A percentile compares a stretch with the other conserved stretches of the same genome.
These are phyloP conservation scores for Pythium pyrilobum DNA, from an alignment of 352 stramenopile species.

Conservation along the genomic window DNA sequence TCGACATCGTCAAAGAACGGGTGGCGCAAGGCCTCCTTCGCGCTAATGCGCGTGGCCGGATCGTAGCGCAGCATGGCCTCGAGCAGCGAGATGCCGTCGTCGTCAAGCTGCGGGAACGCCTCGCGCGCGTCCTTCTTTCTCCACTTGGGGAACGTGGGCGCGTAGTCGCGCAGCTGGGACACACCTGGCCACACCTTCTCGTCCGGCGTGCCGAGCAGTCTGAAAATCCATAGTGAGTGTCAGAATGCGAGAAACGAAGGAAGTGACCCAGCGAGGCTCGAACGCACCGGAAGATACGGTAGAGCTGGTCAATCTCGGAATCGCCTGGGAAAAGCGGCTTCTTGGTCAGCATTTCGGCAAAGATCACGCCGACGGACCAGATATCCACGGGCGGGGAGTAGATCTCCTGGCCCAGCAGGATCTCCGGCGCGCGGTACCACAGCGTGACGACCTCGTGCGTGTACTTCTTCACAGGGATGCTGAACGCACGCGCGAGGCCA, in stretches of 20 bases:
- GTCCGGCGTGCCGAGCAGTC: conserved; percentile 93
- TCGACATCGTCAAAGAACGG: conserved; percentile 83
- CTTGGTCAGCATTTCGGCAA: conserved; percentile 81
- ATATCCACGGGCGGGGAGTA: conserved; percentile 86
- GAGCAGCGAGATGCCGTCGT: conserved; percentile 53
- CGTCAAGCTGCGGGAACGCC: conserved; percentile 57
- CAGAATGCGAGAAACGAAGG: neutral
- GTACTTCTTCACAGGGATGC: conserved; percentile 95
- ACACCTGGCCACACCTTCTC: conserved; percentile 96
- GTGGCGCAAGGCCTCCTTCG: conserved; percentile 77
- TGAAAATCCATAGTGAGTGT: conserved; percentile 17
- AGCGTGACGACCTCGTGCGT: conserved; percentile 99
- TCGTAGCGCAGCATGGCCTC: conserved; percentile 80
- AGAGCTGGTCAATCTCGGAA: conserved; percentile 87
- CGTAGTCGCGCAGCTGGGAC: conserved; percentile 95
- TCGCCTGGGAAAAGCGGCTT: conserved; percentile 79
- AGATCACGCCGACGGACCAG: conserved; percentile 85
- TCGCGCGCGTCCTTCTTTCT: conserved; percentile 75
- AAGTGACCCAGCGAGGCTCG: neutral
- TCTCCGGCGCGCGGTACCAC: conserved; percentile 98
- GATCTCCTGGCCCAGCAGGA: conserved; percentile 93
- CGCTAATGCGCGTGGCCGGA: conserved; percentile 60
- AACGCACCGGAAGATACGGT: conserved; percentile 75
- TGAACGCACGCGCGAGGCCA: conserved; percentile 95
- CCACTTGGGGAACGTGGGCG: conserved; percentile 95